Percentiles rank a stretch among this genome's conserved stretches.
Conservation (phyloP, 2,329 filamentous ascomycete species). For the Neofusicoccum ribis region DNA sequence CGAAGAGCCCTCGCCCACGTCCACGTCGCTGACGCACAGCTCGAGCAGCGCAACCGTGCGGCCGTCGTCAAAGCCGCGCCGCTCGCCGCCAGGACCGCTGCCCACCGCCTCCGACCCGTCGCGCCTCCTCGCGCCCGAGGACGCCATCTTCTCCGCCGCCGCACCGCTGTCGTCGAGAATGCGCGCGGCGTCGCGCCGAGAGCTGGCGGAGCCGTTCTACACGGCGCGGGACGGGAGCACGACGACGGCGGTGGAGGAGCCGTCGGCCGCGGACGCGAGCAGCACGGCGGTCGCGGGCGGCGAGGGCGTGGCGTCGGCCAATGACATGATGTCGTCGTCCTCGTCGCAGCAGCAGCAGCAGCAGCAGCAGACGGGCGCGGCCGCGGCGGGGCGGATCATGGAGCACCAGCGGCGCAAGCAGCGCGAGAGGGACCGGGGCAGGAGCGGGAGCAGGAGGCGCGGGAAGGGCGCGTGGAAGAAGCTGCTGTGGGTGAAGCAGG, state of each 20-base stretch:
- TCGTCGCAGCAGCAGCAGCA: not conserved
- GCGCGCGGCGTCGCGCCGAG: too few relatives aligned
- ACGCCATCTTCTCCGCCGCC: conserved; percentile 62
- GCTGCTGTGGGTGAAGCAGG: conserved; percentile 95
- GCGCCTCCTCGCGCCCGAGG: conserved; percentile 72
- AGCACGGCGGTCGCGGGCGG: too few relatives aligned
- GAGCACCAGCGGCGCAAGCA: conserved; percentile 39
- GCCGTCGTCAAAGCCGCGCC: not conserved
- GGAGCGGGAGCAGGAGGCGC: conserved; percentile 64
- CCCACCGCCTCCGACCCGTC: conserved; percentile 26
- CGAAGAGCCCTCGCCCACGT: not conserved
- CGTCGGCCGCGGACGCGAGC: too few relatives aligned
- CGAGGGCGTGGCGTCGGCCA: not conserved
- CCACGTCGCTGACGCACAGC: conserved; percentile 3
- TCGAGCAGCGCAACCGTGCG: conserved; percentile 5
- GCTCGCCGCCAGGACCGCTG: not conserved
- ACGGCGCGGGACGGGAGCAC: too few relatives aligned
- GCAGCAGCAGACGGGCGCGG: conserved; percentile 22
- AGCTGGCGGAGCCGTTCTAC: not conserved
- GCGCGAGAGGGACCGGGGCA: conserved; percentile 52
- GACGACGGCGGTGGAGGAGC: too few relatives aligned
- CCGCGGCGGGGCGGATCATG: conserved; percentile 29
- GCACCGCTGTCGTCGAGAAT: too few relatives aligned
- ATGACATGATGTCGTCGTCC: not conserved
- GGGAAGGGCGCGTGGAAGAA: conserved; percentile 85